These are phyloP conservation scores for Trichoderma sp. DNA, from an alignment of 2,329 filamentous ascomycete species.

Conservation along the genomic window DNA sequence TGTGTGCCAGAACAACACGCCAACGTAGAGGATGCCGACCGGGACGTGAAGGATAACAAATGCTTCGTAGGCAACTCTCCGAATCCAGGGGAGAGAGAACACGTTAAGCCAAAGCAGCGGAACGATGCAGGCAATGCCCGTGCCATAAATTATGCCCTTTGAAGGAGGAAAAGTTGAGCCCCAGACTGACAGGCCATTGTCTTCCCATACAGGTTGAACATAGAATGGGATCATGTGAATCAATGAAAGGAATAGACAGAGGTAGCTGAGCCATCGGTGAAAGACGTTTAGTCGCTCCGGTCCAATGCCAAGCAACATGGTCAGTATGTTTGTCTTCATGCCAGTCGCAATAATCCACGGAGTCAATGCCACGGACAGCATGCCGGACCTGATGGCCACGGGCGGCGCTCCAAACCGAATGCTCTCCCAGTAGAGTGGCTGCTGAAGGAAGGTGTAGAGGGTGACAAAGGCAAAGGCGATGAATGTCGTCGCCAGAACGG, in stretches of 20 bases:
- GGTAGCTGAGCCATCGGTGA: constrained; percentile 86
- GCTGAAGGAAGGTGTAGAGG: constrained; percentile 81
- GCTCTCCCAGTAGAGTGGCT: constrained; percentile 85
- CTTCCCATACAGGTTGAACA: constrained; percentile 80
- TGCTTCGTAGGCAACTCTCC: constrained; percentile 77
- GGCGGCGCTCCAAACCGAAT: constrained; percentile 87
- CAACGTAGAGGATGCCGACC: constrained; percentile 76
- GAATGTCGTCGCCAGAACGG: constrained; percentile 66
- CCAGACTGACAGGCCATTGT: constrained; percentile 70
- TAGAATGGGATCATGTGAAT: constrained; percentile 90
- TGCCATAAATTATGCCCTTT: constrained; percentile 76
- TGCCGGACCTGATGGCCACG: constrained; percentile 80
- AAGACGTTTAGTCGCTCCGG: constrained; percentile 90
- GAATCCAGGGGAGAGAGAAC: constrained; percentile 76
- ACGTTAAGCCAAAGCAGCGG: constrained; percentile 81
- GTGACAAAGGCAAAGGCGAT: constrained; percentile 69
- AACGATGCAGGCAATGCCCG: constrained; percentile 76
- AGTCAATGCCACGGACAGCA: constrained; percentile 87
- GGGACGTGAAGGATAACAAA: constrained; percentile 83
- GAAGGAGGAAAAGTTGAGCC: constrained; percentile 64
- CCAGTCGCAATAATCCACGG: constrained; percentile 90
- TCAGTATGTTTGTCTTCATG: constrained; percentile 87
- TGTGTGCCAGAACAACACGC: constrained; percentile 91
- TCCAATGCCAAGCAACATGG: constrained; percentile 81
- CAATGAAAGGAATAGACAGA: constrained; percentile 78